Evolutionary conservation across 176 grass and related monocot species (phyloP).

Genomic region (Hordeum vulgare): MorexV3_pseudomolecules_assembly NC_058521.1:485842640-485843139

Average conservation of each 20-base stretch:
- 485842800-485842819: conserved; percentile 64
- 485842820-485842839: conserved; percentile 50
- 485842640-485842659: conserved; percentile 23
- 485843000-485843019: conserved; percentile 95
- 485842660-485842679: background rate
- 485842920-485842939: conserved; percentile 85
- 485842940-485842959: conserved; percentile 82
- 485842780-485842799: conserved; percentile 88
- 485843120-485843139: conserved; percentile 66
- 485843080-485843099: conserved; percentile 90
- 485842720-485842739: conserved; percentile 55
- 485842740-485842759: conserved; percentile 85
- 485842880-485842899: conserved; percentile 75
- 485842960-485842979: conserved; percentile 86
- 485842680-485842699: conserved; percentile 15
- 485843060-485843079: conserved; percentile 89
- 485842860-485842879: conserved; percentile 68
- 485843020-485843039: conserved; percentile 97
- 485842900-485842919: conserved; percentile 85
- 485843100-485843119: conserved; percentile 83
- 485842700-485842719: conserved; percentile 56
- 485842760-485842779: conserved; percentile 74
- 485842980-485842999: conserved; percentile 97
- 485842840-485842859: conserved; percentile 62
- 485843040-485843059: conserved; percentile 77